Evolutionary conservation across 2,329 filamentous ascomycete species (phyloP).

Genomic region (Diatrype stigma): DNA sequence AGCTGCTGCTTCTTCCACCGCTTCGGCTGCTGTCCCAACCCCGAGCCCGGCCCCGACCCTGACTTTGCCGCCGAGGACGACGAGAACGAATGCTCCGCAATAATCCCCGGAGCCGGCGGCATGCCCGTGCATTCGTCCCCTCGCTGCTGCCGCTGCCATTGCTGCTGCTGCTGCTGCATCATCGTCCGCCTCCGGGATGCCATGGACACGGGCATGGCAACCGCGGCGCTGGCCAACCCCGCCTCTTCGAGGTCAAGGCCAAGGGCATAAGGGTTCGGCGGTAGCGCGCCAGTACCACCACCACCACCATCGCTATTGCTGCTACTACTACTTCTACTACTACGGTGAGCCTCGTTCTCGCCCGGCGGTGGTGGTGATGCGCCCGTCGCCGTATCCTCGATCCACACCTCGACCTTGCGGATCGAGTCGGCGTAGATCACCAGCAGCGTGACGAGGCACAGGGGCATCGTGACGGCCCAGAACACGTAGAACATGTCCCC

Average conservation of each 20-base stretch:
- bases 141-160: conserved; percentile 4
- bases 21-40: conserved; percentile 24
- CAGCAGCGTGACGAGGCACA: conserved; percentile 33
- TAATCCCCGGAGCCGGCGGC: conserved; percentile 19
- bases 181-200: background rate
- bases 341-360: background rate
- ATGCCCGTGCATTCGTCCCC: conserved; percentile 4
- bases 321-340: background rate
- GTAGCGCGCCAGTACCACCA: too few relatives aligned
- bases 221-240: too few relatives aligned
- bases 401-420: conserved; percentile 42
- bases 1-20: conserved; percentile 40
- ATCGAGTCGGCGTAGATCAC: conserved; percentile 47
- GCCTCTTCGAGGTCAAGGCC: too few relatives aligned
- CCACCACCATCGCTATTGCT: background rate
- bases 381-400: conserved; percentile 31
- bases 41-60: conserved; percentile 5
- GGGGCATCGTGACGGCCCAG: conserved; percentile 39
- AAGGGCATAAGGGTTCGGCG: too few relatives aligned
- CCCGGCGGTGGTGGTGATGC: too few relatives aligned
- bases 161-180: conserved; percentile 13
- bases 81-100: conserved; percentile 25
- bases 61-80: conserved; percentile 1
- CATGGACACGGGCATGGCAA: too few relatives aligned
- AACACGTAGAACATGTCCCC: conserved; percentile 43